Evolutionary conservation across 208 protist species (phyloP), one percentile per base, ranked within the genome.

Genomic region (Tetramitus jugosus): DNA sequence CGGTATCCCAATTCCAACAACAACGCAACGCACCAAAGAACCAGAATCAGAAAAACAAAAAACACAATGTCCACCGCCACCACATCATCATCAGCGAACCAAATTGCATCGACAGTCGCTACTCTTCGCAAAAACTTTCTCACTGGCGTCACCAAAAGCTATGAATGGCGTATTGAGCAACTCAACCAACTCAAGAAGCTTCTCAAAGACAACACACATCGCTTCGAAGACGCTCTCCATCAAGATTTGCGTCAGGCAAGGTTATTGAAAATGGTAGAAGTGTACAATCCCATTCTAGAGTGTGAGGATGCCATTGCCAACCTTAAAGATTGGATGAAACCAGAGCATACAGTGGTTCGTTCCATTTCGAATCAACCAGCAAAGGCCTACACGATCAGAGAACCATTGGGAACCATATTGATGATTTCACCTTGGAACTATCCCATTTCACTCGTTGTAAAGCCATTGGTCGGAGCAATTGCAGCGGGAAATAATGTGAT

Each of bases 401-500:
- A 94, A 37, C 92, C 91, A 45, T 82, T 90, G 0, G 93, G 93
- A 45, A 84, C 92, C 33, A 90, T 94, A n/a, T 84, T 94, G 29
- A 85, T 96, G 33, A 91, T 97, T 46, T 79, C 84, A 33, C 76
- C 94, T 29, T 97, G 91, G 90, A 97, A 97, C 71, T 97, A 93
- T 80, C 94, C 94, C 17, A 49, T 95, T 43, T 77, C 84, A 56
- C 76, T 96, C 8, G 68, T 82, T 13, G 82, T 95, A 13, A 60
- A 79, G 61, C 88, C 91, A 43, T 43, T 95, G 8, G 74, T 91
- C 29, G 90, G 90, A 37, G 90, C 90, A 39, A 80, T 97, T 29
- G 85, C 92, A 23, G 91, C 85, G 31, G 94, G 94, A 52, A 96
- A 96, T 79, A 85, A 81, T 23, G 89, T 86, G 0, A 80, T 95